Evolutionary conservation across 2,329 filamentous ascomycete species (phyloP).

Genomic region (Fusarium tjaetaba): DNA sequence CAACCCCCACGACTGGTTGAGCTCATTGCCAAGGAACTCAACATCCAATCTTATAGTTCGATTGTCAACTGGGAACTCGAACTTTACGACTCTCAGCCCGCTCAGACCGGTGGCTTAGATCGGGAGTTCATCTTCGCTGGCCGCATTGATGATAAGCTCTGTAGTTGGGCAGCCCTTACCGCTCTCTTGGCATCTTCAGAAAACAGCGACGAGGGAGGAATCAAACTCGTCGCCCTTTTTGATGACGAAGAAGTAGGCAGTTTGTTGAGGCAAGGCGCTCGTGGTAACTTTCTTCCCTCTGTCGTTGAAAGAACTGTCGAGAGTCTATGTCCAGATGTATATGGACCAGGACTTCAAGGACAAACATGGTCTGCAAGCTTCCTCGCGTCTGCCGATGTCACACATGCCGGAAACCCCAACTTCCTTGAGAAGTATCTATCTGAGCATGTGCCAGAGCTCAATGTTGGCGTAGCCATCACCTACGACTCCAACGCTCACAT

Average conservation of each 20-base stretch:
- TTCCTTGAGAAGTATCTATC: constrained; percentile 86
- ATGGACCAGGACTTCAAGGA: constrained; percentile 71
- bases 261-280: constrained; percentile 87
- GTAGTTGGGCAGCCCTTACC: constrained; percentile 90
- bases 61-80: constrained; percentile 98
- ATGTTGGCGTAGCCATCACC: constrained; percentile 83
- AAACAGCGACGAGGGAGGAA: constrained; percentile 68
- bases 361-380: constrained; percentile 77
- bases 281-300: constrained; percentile 85
- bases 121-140: constrained; percentile 95
- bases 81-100: constrained; percentile 90
- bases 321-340: constrained; percentile 63
- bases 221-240: constrained; percentile 94
- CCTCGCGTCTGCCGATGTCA: constrained; percentile 90
- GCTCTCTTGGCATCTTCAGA: constrained; percentile 77
- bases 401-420: constrained; percentile 94
- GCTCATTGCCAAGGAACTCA: constrained; percentile 82
- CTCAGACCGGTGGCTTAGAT: constrained; percentile 83
- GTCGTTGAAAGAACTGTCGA: constrained; percentile 86
- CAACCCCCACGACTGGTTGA: constrained; percentile 88
- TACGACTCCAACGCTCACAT: constrained; percentile 93
- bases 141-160: constrained; percentile 97
- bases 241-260: constrained; percentile 98
- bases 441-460: constrained; percentile 86
- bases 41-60: constrained; percentile 72